Evolutionary conservation across 129 eudicot species (phyloP), one percentile per base, ranked within the genome.

Genomic region (Flaveria bidentis): DNA sequence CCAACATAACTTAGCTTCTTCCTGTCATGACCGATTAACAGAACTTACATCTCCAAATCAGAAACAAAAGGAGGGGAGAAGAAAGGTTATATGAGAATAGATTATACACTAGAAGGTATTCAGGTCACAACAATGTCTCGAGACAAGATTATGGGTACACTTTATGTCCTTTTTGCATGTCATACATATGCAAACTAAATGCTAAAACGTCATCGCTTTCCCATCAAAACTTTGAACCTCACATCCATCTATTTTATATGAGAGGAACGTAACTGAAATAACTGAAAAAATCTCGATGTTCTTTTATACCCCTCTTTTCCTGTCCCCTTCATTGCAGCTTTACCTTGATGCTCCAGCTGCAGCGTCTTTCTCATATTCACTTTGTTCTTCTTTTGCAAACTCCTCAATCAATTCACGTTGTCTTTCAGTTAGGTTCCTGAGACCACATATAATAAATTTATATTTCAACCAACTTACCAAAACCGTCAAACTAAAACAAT

Each of bases 261-360:
- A 53, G 67, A 67, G 46, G 55, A 68, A 36, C 47, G 71, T 78
- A 78, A 45, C 71, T n/a, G 39, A 70, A 61, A 71, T 78, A 70
- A 45, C 71, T 26, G 50, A 60, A 61, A 71, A 67, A 62, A 49
- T 69, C 76, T 47, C 41, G 36, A 16, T 69, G 45, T 42, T 25
- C n/a, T 36, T 44, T 44, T 36, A 36, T 64, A 64, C 49, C 23
- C 49, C 23, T 26, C 42, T 26, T 58, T 23, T 58, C 65, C 16
- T 12, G 17, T 61, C 6, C 25, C 17, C 41, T 61, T 28, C 41
- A 30, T 18, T 75, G 69, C 62, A 47, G 14, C 60, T 50, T 62
- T 83, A 92, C 44, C 87, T 79, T 44, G 98, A 89, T 12, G 96
- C 96, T n/a, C 87, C 96, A 46, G 97, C 98, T 25, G 96, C 97